Evolutionary conservation across 768 basidiomycete species (phyloP).

Genomic region (Chalciporus piperatus): DNA sequence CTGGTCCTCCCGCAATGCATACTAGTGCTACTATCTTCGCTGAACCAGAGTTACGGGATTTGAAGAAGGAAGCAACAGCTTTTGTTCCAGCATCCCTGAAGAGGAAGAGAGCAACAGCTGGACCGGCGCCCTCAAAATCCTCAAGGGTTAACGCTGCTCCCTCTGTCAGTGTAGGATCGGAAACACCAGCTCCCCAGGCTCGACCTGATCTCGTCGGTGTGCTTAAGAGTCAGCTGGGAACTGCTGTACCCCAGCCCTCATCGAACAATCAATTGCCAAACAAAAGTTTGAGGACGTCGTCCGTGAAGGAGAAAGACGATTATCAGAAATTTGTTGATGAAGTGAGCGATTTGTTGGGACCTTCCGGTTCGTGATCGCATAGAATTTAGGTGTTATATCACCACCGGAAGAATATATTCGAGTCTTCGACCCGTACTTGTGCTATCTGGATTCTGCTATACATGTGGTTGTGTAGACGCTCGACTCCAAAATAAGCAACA

Average conservation of each 20-base stretch:
- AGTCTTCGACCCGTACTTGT: too few relatives aligned
- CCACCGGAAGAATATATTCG: too few relatives aligned
- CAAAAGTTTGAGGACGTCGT: conserved; percentile 21
- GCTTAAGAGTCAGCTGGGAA: conserved; percentile 59
- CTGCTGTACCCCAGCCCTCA: conserved; percentile 25
- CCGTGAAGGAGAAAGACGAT: conserved; percentile 55
- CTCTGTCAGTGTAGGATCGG: conserved; percentile 36
- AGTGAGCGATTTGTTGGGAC: conserved; percentile 62
- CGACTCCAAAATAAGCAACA: background rate
- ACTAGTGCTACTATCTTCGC: conserved; percentile 75
- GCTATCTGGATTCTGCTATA: background rate
- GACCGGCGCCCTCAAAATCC: conserved; percentile 36
- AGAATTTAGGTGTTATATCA: background rate
- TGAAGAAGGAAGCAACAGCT: conserved; percentile 92
- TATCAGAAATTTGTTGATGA: conserved; percentile 78
- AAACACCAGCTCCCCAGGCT: conserved; percentile 31
- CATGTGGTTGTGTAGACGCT: background rate
- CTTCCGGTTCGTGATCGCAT: conserved; percentile 13
- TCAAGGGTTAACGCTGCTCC: conserved; percentile 66
- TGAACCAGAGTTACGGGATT: conserved; percentile 83
- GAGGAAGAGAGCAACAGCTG: conserved; percentile 54
- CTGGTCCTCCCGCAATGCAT: conserved; percentile 27
- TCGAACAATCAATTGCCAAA: conserved; percentile 13
- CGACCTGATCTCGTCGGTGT: conserved; percentile 67
- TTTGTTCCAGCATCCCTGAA: conserved; percentile 86